Evolutionary conservation across 2,329 filamentous ascomycete species (phyloP), one percentile per base, ranked within the genome.

Genomic region (Colletotrichum sp.): DNA sequence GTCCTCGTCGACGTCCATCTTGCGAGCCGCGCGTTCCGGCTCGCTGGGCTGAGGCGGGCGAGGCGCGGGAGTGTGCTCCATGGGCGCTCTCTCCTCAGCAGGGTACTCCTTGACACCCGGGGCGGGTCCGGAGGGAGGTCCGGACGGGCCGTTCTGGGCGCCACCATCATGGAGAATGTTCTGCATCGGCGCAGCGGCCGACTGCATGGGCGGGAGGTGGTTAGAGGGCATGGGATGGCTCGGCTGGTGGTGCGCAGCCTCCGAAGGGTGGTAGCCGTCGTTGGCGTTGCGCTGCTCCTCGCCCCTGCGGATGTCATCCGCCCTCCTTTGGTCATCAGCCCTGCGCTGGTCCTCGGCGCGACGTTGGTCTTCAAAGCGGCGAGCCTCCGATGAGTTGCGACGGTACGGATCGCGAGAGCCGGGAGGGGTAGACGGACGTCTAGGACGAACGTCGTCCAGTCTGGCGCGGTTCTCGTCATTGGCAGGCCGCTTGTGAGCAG

Each of bases 1-100:
- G 83, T 98, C 94, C 83, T 99, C 97, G 79, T 99, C 96, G 24
- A 98, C 95, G 8, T 98, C 96, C 92, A 99, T 97, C 85, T 98
- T 98, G 26, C 97, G 91, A 24, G 96, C 95, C 38, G 97, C 96
- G 69, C 92, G 88, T 83, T 94, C 92, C 12, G 96, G 95, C 85
- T 98, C 96, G 73, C 93, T 93, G 21, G 89, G 84, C 24, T 89
- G 87, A 3, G 89, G 84, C 32, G 90, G 85, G 36, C 88, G 87
- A 30, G 87, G 80, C 52, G 85, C 82, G 24, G 85, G 82, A 26
- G 86, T 82, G 48, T 88, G 87, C 36, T 90, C 88, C 70, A 87
- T 83, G 66, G 89, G 85, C 43, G 87, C 84, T 13, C 90, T 88
- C 75, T 95, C 94, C 78, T 95, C 91, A 67, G 84, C 83, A 77